phyloP scores from a whole-genome alignment of 805 yeast species.

The Zygosaccharomyces pseudorouxii region DNA sequence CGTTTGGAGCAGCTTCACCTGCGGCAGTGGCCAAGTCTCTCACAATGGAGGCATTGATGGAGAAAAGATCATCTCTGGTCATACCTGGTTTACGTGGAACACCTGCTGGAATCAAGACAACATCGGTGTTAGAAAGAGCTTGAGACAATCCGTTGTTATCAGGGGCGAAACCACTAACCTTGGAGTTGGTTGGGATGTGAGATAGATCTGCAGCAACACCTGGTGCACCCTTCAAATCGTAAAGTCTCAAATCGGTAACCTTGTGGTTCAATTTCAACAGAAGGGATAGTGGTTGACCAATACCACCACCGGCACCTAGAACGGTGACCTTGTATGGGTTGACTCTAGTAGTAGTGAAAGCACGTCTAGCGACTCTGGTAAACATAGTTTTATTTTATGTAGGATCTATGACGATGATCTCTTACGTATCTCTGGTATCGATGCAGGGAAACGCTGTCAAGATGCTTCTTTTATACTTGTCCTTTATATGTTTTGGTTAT shows the following conservation, averaged over 20 bases:
- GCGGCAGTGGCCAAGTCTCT: conserved; percentile 84
- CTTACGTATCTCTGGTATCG: too few relatives aligned
- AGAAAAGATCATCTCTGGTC: conserved; percentile 96
- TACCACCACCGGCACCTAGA: conserved; percentile 88
- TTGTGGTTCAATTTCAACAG: conserved; percentile 82
- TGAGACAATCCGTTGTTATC: conserved; percentile 64
- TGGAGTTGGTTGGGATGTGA: conserved; percentile 89
- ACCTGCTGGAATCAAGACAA: conserved; percentile 94
- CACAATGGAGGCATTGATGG: conserved; percentile 93
- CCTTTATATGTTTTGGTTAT: conserved; percentile 1
- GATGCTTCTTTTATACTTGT: neutral
- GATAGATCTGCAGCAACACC: conserved; percentile 97
- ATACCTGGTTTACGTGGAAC: conserved; percentile 98
- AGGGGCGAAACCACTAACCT: conserved; percentile 83
- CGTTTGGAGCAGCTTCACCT: conserved; percentile 80
- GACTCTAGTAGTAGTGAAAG: conserved; percentile 62
- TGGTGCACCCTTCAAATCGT: conserved; percentile 87
- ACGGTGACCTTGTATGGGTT: conserved; percentile 75
- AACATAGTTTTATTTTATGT: conserved; percentile 40
- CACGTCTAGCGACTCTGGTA: conserved; percentile 52
- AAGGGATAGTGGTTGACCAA: conserved; percentile 84
- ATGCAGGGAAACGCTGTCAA: neutral
- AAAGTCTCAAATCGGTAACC: conserved; percentile 79
- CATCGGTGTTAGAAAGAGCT: conserved; percentile 69
- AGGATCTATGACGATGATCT: too few relatives aligned